Base-by-base conservation (phyloP, 139 green algal genomes). In the Yamagishiella unicocca region DNA sequence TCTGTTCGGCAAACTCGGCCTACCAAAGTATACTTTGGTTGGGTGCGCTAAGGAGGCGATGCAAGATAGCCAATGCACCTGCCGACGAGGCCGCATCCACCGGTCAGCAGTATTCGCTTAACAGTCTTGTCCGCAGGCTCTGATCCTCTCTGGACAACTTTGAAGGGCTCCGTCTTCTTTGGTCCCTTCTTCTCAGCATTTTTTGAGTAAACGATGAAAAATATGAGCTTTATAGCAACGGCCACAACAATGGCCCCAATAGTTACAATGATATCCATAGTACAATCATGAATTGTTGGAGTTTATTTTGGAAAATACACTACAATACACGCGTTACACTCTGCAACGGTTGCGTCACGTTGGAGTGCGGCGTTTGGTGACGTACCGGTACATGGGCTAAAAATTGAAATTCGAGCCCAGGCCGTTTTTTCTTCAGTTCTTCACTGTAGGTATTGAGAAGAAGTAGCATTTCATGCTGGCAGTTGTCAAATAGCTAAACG, bases 21-120 rank as follows among this genome's bases (percentile, higher is more conserved):
- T n/a, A 58, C 17, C 12, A 58, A 58, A 58, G 50, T 12, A 17
- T 17, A 58, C n/a, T n/a, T n/a, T 58, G 50, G 17, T 58, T 12
- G 50, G 12, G 17, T 58, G 50, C 17, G 12, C 12, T 17, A 58
- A 58, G 50, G 50, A 17, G 50, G 50, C 50, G 50, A 45, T 45
- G 21, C 31, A 74, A 74, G n/a, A 33, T 42, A 40, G 19, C 38
- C 8, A 37, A 37, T 37, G 37, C 33, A 71, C 82, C 67, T 87
- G 22, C 82, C 82, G 0, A 87, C 37, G 25, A 81, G 80, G 35
- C 82, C 82, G 33, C 82, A 87, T 2, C 82, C 82, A 2, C 82
- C 82, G 1, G 82, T 87, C 0, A 87, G 67, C 25, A 80, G 45
- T 12, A 87, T 35, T 19, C 37, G 66, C 46, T 87, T 79, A 31